phyloP scores from a whole-genome alignment of 2,329 filamentous ascomycete genomes.

The Botryosphaeria dothidea region DNA sequence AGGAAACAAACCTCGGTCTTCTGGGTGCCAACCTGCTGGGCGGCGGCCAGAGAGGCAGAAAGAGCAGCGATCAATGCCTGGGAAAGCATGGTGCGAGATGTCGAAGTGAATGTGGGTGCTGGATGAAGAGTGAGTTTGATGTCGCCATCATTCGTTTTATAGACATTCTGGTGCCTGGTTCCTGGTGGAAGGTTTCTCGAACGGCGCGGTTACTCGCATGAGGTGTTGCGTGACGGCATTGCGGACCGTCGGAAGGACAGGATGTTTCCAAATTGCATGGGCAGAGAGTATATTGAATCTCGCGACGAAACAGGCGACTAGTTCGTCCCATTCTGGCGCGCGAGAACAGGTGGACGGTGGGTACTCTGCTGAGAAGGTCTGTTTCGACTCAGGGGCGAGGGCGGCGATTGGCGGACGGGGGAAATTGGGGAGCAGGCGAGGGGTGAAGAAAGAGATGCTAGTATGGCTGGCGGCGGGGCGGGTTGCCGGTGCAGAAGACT shows the following conservation, averaged over 20 bases:
- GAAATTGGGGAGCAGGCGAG: too few species aligned
- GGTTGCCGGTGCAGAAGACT: background rate
- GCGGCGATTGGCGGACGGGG: background rate
- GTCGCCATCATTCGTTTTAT: slow-evolving; percentile 9
- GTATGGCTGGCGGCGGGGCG: too few species aligned
- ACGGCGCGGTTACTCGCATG: background rate
- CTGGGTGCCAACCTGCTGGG: slow-evolving; percentile 55
- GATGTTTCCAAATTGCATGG: background rate
- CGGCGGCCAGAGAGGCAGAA: slow-evolving; percentile 34
- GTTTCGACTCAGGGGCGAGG: background rate
- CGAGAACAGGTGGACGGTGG: background rate
- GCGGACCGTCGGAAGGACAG: background rate
- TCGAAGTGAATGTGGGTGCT: background rate
- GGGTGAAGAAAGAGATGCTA: too few species aligned
- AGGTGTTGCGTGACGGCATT: background rate
- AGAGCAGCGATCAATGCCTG: slow-evolving; percentile 44
- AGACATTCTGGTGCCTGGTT: background rate
- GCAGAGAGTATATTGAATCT: background rate
- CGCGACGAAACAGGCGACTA: background rate
- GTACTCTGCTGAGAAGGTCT: background rate
- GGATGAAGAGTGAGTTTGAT: background rate
- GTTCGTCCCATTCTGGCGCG: background rate
- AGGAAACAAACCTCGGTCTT: slow-evolving; percentile 40
- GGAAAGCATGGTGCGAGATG: slow-evolving; percentile 31
- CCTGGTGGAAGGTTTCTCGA: slow-evolving; percentile 11